phyloP scores from a whole-genome alignment of 371 early-diverging fungal genomes.

The Actinomucor elegans region DNA sequence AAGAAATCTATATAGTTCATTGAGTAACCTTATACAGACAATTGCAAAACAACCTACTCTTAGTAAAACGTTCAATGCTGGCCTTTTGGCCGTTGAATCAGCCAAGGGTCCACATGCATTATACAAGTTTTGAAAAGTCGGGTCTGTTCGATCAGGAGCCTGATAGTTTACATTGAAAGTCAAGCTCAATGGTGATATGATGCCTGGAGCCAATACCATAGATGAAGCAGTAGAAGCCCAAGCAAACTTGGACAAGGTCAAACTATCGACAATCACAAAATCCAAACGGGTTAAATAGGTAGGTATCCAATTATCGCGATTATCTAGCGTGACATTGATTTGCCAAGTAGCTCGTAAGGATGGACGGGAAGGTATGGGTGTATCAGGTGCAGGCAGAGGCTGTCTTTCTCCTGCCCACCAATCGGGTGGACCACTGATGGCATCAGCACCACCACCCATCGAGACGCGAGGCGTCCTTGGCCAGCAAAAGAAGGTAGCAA shows the following conservation, averaged over 20 bases:
- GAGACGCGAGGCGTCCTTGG: constrained; percentile 17
- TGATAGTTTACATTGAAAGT: constrained; percentile 21
- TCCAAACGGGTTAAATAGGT: constrained; percentile 18
- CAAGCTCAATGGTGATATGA: constrained; percentile 12
- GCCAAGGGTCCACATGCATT: constrained; percentile 28
- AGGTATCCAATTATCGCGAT: constrained; percentile 25
- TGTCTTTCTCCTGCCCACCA: constrained; percentile 17
- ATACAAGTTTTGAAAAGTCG: constrained; percentile 29
- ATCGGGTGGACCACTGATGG: constrained; percentile 17
- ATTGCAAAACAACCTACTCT: constrained; percentile 3
- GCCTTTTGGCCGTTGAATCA: constrained; percentile 3
- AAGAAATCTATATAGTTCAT: constrained; percentile 25
- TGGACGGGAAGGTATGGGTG: constrained; percentile 8
- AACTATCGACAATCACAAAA: constrained; percentile 21
- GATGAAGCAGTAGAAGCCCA: constrained; percentile 9
- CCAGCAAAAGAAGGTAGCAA: constrained; percentile 28
- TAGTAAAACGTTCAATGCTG: constrained; percentile 21
- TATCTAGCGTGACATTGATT: constrained; percentile 29
- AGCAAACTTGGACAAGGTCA: constrained; percentile 19
- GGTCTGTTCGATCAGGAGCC: constrained; percentile 16
- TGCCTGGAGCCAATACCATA: constrained; percentile 5
- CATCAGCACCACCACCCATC: constrained; percentile 15
- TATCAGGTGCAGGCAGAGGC: constrained; percentile 28
- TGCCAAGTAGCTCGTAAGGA: constrained; percentile 20
- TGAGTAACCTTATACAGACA: neutral